Conservation (phyloP, 306 rosid species). For the Malus domestica region ASM211411v1 NC_041789.1:8954001-8954500, state of each 20-base stretch:
- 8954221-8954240: conserved; percentile 35
- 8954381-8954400: conserved; percentile 62
- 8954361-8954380: conserved; percentile 75
- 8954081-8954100: no score
- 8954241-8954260: no score
- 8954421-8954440: conserved; percentile 40
- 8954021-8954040: no score
- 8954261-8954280: no score
- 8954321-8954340: not conserved
- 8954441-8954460: conserved; percentile 38
- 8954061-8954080: no score
- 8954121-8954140: not conserved
- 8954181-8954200: conserved; percentile 82
- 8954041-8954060: no score
- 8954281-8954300: not conserved
- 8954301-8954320: not conserved
- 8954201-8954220: conserved; percentile 84
- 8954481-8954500: conserved; percentile 23
- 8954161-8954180: conserved; percentile 72
- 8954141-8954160: not conserved
- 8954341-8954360: conserved; percentile 33
- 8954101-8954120: no score
- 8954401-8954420: conserved; percentile 31
- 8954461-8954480: conserved; percentile 10
- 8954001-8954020: not conserved